These are phyloP conservation scores for Moesziomyces parantarcticus DNA, from an alignment of 1,284 basidiomycete genomes.

Conservation along the genomic window DNA sequence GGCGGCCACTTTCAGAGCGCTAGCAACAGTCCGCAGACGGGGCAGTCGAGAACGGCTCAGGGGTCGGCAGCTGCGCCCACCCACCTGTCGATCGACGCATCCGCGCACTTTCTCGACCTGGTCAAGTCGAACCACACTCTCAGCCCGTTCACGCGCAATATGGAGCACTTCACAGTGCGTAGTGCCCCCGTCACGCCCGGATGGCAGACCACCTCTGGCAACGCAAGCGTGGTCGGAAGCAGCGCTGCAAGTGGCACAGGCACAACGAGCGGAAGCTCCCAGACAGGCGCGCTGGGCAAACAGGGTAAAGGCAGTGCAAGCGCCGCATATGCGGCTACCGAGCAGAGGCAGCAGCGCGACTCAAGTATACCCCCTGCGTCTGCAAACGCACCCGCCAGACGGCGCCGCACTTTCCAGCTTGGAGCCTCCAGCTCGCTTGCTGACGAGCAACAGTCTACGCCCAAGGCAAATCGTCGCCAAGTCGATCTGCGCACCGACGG, in stretches of 20 bases:
- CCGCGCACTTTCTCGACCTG: slow-evolving; percentile 59
- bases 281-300: slow-evolving; percentile 15
- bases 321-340: neutral
- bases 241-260: slow-evolving; percentile 46
- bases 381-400: slow-evolving; percentile 25
- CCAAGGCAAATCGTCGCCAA: slow-evolving; percentile 3
- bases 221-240: slow-evolving; percentile 37
- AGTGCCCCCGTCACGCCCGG: slow-evolving; percentile 59
- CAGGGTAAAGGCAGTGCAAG: neutral
- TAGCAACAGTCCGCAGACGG: slow-evolving; percentile 35
- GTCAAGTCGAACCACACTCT: slow-evolving; percentile 63
- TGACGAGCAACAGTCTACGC: slow-evolving; percentile 1
- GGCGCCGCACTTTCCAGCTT: slow-evolving; percentile 42
- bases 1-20: slow-evolving; percentile 24
- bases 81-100: slow-evolving; percentile 45
- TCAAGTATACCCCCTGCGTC: slow-evolving; percentile 1
- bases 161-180: slow-evolving; percentile 62
- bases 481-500: neutral
- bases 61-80: slow-evolving; percentile 18
- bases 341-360: slow-evolving; percentile 9
- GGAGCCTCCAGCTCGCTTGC: slow-evolving; percentile 19
- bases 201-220: slow-evolving; percentile 31
- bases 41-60: slow-evolving; percentile 12
- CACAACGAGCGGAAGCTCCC: slow-evolving; percentile 40
- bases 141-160: slow-evolving; percentile 58